These are phyloP conservation scores for Pterocarpus macrocarpus DNA, from an alignment of 306 rosid species.

Conservation along the genomic window DNA sequence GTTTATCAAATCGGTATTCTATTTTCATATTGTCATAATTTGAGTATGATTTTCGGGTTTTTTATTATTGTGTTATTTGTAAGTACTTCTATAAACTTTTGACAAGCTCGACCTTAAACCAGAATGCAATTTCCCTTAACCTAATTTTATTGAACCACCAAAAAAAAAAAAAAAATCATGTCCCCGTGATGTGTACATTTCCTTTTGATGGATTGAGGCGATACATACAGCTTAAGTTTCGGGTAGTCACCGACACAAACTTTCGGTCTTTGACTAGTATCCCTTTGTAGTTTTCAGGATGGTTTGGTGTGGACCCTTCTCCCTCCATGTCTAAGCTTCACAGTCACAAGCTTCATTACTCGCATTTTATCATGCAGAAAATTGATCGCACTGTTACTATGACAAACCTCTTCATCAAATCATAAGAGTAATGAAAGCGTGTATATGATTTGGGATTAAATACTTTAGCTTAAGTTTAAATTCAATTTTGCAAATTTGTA, in stretches of 20 bases:
- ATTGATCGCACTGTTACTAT: not conserved
- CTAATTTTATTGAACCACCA: no score
- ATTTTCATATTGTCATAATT: no score
- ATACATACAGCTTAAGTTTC: conserved; percentile 3
- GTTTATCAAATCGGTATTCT: no score
- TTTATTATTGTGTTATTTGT: no score
- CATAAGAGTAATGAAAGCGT: not conserved
- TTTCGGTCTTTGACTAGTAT: conserved; percentile 55
- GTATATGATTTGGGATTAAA: not conserved
- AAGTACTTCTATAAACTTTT: no score
- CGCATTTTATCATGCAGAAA: not conserved
- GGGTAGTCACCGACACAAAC: conserved; percentile 53
- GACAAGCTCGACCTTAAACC: no score
- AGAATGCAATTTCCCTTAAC: no score
- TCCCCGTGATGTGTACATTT: not conserved
- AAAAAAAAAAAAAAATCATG: no score
- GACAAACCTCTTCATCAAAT: not conserved
- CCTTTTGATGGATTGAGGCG: not conserved
- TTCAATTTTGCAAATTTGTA: not conserved
- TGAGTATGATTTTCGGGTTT: no score
- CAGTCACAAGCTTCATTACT: conserved; percentile 25
- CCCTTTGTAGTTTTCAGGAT: conserved; percentile 47
- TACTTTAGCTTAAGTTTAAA: not conserved
- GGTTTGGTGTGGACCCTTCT: conserved; percentile 54
- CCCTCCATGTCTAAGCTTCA: conserved; percentile 25